Conservation (phyloP, 345 rosid species). For the Excoecaria cochinchinensis region DNA sequence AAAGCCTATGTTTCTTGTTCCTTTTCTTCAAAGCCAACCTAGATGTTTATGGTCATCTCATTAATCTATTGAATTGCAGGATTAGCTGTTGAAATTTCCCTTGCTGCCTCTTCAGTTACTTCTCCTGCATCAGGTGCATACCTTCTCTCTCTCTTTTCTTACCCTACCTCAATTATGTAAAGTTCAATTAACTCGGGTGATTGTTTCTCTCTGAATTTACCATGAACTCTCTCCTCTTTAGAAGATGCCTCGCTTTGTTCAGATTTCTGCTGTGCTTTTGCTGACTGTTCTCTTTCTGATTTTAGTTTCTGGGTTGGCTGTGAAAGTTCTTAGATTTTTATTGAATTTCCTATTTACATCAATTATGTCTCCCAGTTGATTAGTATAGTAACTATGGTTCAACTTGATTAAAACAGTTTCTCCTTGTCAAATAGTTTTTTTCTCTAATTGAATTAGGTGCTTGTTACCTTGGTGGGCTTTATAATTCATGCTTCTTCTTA, state of each 20-base stretch:
- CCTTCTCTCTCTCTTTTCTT: not conserved
- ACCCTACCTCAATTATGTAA: too few relatives aligned
- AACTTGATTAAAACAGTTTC: not conserved
- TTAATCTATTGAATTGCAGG: slow-evolving; percentile 28
- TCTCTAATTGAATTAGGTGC: not conserved
- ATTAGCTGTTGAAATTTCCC: slow-evolving; percentile 16
- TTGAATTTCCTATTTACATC: not conserved
- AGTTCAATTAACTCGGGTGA: not conserved
- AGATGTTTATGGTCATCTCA: slow-evolving; percentile 21
- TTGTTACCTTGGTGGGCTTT: not conserved
- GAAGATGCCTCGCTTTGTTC: slow-evolving; percentile 2
- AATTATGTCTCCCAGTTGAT: not conserved
- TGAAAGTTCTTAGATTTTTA: not conserved
- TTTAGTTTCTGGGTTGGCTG: not conserved
- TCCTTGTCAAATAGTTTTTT: not conserved
- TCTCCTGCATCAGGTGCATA: slow-evolving; percentile 29
- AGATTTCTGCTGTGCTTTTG: not conserved
- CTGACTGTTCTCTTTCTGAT: not conserved
- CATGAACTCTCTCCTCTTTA: not conserved
- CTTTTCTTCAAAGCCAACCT: slow-evolving; percentile 25
- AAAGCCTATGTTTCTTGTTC: slow-evolving; percentile 1
- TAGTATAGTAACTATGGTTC: too few relatives aligned
- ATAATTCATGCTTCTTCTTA: not conserved
- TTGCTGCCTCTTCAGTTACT: slow-evolving; percentile 14
- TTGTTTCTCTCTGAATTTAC: not conserved